These are phyloP conservation scores for Rhipidocladum racemiflorum DNA, from an alignment of 176 grass and related monocot genomes.

Conservation along the genomic window DNA sequence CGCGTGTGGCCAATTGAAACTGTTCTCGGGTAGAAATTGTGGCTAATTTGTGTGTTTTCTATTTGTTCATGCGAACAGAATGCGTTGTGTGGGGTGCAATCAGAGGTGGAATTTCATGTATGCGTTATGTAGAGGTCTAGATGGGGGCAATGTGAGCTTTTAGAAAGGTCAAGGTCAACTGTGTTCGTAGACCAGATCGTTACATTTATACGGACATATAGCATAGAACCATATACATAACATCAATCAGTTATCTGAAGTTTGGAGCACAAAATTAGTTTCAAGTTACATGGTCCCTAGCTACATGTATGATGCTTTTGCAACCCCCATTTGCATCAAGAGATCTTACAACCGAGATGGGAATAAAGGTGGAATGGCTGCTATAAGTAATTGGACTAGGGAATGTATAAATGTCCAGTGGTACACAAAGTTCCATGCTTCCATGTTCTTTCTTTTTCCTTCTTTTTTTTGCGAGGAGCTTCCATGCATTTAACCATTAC, in stretches of 20 bases:
- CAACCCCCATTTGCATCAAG: neutral
- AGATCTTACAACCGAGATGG: neutral
- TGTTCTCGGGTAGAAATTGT: neutral
- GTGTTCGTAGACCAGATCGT: neutral
- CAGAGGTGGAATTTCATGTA: neutral
- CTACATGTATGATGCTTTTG: neutral
- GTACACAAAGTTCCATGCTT: neutral
- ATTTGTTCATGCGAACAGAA: neutral
- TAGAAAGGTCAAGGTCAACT: conserved; percentile 3
- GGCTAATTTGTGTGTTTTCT: neutral
- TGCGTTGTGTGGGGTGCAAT: neutral
- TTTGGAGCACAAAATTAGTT: neutral
- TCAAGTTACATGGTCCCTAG: neutral
- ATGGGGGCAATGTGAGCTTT: conserved; percentile 10
- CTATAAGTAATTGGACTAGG: neutral
- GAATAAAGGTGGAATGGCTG: neutral
- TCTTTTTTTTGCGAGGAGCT: neutral
- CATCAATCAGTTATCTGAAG: neutral
- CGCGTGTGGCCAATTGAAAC: neutral
- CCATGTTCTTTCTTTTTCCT: neutral
- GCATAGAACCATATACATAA: neutral
- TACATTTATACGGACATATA: neutral
- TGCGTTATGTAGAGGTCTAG: neutral
- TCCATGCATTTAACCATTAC: conserved; percentile 6
- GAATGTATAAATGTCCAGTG: neutral